These are phyloP conservation scores for Trichopus zeylanicus DNA, from an alignment of 116 monocot genomes.

Conservation along the genomic window DNA sequence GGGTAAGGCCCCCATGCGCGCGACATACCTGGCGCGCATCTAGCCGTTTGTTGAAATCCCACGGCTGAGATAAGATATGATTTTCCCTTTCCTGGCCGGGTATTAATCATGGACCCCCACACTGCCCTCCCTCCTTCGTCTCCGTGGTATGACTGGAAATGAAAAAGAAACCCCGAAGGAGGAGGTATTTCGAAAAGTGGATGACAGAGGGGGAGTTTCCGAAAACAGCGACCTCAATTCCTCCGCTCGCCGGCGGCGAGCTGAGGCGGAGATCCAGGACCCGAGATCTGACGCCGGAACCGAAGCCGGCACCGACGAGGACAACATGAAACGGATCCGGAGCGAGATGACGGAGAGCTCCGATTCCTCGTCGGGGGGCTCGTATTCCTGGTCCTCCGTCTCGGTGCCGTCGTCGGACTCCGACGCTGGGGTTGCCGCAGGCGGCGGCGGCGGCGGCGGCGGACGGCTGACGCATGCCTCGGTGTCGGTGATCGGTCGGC, in stretches of 20 bases:
- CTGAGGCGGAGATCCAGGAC: not conserved
- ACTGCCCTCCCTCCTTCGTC: not conserved
- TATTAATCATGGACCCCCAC: constrained; percentile 5
- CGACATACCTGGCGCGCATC: not conserved
- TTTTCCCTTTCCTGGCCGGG: not conserved
- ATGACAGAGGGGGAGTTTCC: not conserved
- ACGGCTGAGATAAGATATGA: not conserved
- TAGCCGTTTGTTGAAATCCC: not conserved
- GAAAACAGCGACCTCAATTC: not conserved
- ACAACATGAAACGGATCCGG: not conserved
- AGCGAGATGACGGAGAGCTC: not conserved
- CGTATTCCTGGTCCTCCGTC: not conserved
- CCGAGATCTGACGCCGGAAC: not conserved
- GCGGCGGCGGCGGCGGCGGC: not conserved
- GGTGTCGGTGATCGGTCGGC: constrained; percentile 34
- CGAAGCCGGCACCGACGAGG: not conserved
- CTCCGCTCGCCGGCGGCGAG: not conserved
- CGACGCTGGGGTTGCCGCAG: not conserved
- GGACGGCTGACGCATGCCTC: constrained; percentile 21
- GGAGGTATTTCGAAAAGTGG: not conserved
- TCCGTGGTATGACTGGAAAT: not conserved
- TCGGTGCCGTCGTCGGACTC: not conserved
- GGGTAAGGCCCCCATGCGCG: not conserved
- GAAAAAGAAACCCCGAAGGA: not conserved
- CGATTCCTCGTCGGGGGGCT: not conserved